A percentile compares a stretch with the other conserved stretches of the same genome.
Evolutionary conservation across 805 yeast species (phyloP).

Genomic region (Kuraishia capsulata): DNA sequence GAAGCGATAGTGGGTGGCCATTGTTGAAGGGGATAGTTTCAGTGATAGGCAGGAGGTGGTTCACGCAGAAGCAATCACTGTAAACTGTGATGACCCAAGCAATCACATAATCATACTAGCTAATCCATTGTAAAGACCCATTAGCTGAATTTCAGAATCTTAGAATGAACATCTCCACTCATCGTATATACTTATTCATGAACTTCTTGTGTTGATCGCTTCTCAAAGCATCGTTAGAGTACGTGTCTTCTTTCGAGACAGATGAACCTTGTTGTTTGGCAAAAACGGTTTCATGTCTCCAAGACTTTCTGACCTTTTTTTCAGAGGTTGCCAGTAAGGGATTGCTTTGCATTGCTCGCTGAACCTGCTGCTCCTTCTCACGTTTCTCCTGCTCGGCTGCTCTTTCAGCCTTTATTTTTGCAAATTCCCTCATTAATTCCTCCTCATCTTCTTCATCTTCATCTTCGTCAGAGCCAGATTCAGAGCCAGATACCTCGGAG

Average conservation of each 20-base stretch:
- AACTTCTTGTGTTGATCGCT: slow-evolving; percentile 33
- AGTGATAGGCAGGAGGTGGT: no score
- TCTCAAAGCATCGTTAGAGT: slow-evolving; percentile 22
- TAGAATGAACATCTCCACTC: neutral
- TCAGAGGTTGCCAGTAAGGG: slow-evolving; percentile 15
- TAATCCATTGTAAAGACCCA: no score
- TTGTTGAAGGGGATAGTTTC: slow-evolving; percentile 54
- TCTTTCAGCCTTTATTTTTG: slow-evolving; percentile 26
- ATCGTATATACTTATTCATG: slow-evolving; percentile 28
- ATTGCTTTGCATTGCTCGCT: slow-evolving; percentile 14
- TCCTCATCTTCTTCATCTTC: slow-evolving; percentile 48
- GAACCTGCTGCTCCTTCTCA: slow-evolving; percentile 15
- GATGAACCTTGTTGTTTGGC: slow-evolving; percentile 14
- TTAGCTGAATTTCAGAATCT: neutral
- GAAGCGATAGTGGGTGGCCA: slow-evolving; percentile 75
- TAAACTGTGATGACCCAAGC: no score
- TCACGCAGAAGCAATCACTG: no score
- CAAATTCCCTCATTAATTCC: slow-evolving; percentile 32
- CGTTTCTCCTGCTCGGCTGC: slow-evolving; percentile 15
- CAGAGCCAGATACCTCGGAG: slow-evolving; percentile 8
- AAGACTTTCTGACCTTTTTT: slow-evolving; percentile 6
- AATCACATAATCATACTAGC: no score
- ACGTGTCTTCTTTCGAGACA: slow-evolving; percentile 15
- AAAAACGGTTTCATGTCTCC: slow-evolving; percentile 17
- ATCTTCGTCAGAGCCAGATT: slow-evolving; percentile 22